Evolutionary conservation across 306 rosid species (phyloP), one percentile per base, ranked within the genome.

Genomic region (Dryas octopetala): DNA sequence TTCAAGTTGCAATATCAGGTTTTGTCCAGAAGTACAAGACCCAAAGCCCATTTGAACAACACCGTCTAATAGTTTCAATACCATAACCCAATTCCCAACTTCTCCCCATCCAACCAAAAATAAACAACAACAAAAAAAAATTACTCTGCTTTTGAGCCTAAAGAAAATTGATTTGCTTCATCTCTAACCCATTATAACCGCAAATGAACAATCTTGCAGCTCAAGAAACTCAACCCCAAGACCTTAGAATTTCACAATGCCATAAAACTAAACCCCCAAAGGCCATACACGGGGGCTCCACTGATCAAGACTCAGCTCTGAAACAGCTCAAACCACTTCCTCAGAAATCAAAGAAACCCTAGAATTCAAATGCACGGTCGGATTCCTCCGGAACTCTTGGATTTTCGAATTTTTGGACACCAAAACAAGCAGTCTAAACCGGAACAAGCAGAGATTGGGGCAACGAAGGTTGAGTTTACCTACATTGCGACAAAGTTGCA

Each of bases 31-130:
- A 81, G 76, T 79, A 81, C 60, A 75, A 41, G 38, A 84, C 73
- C 86, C 88, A 93, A 83, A 61, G 71, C 88, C 96, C 95, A 90
- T 87, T 86, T 80, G 89, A 93, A 83, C 79, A 84, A 76, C 81
- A 66, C 57, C 69, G 51, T 85, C 87, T 70, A 80, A 82, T 71
- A 79, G 66, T 76, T 70, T 82, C 80, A 74, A 75, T 26, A 82
- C 77, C 81, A 86, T 52, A 76, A 68, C 71, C 78, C 64, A 83
- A 77, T 71, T 57, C 73, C 85, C 81, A 87, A 79, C 74, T 79
- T 77, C 78, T 82, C 88, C 81, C 94, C 96, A 94, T 89, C 68
- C 76, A 88, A 76, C 51, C 48, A 52, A 68, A 43, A 16, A 19
- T 4, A 45, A 13, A 38, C 9, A 4, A 73, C 28, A 66, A 11